Evolutionary conservation across 176 grass and related monocot genomes (phyloP).

Genomic region (Aegilops bicornis): DNA sequence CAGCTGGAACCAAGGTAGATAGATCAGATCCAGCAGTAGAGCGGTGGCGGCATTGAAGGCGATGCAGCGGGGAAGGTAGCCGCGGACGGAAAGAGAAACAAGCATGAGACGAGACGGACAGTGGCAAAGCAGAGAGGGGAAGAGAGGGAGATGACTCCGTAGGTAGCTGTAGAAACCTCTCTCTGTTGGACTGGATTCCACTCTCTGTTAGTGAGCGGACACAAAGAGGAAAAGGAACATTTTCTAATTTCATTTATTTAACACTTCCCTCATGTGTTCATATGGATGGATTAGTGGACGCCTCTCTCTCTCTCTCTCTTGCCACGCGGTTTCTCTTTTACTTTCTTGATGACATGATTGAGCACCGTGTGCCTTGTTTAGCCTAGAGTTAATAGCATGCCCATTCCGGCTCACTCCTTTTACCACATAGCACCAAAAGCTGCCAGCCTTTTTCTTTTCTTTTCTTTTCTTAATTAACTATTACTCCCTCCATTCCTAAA

Average conservation of each 20-base stretch:
- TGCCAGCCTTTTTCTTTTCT: no score
- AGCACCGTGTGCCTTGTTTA: no score
- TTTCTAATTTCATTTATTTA: neutral
- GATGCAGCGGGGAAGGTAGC: slow-evolving; percentile 11
- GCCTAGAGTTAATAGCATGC: no score
- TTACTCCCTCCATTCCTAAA: no score
- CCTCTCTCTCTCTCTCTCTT: no score
- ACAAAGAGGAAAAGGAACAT: neutral
- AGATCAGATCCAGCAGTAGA: slow-evolving; percentile 45
- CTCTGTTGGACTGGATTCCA: neutral
- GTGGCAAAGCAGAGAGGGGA: neutral
- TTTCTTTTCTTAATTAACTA: no score
- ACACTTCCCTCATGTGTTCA: no score
- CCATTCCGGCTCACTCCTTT: no score
- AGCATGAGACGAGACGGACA: neutral
- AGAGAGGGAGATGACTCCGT: no score
- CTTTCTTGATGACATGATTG: neutral
- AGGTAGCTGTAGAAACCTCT: no score
- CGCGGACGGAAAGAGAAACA: slow-evolving; percentile 25
- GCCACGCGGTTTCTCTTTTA: neutral
- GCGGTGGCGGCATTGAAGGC: slow-evolving; percentile 38
- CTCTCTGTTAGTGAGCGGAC: neutral
- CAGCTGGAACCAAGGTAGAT: neutral
- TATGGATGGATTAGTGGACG: no score
- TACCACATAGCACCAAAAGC: no score